A percentile compares a stretch with the other conserved stretches of the same genome.
These are phyloP conservation scores for Apiospora pterosperma DNA, from an alignment of 2,329 filamentous ascomycete genomes.

Conservation along the genomic window DNA sequence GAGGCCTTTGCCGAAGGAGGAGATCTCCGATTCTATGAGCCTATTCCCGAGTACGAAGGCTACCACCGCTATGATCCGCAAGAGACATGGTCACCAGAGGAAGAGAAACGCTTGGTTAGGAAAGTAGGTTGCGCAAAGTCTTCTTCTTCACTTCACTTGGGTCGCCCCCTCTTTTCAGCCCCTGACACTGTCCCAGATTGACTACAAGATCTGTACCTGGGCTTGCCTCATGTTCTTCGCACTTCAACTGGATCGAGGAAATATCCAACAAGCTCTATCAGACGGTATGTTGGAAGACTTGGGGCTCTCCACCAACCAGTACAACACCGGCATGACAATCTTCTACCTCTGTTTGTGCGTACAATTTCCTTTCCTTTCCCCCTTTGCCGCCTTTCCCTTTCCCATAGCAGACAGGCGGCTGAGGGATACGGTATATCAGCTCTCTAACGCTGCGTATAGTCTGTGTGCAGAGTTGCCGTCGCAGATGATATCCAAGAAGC, in stretches of 20 bases:
- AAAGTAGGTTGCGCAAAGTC: background rate
- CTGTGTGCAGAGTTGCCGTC: conserved; percentile 20
- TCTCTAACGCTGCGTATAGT: background rate
- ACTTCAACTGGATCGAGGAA: conserved; percentile 46
- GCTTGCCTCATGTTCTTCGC: conserved; percentile 53
- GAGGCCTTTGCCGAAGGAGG: conserved; percentile 9
- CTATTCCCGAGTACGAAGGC: conserved; percentile 10
- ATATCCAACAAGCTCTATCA: conserved; percentile 35
- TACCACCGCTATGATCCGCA: conserved; percentile 10
- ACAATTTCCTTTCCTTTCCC: background rate
- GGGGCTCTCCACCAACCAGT: conserved; percentile 27
- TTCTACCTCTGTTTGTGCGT: conserved; percentile 11
- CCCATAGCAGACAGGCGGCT: too few relatives aligned
- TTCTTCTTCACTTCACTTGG: too few relatives aligned
- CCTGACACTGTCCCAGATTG: conserved; percentile 23
- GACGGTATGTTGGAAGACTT: conserved; percentile 31
- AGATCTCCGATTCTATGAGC: conserved; percentile 4
- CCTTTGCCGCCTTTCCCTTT: too few relatives aligned
- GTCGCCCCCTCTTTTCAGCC: background rate
- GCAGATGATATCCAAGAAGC: conserved; percentile 20
- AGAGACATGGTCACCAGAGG: conserved; percentile 7
- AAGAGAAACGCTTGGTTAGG: conserved; percentile 10
- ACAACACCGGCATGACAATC: conserved; percentile 11
- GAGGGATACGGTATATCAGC: too few relatives aligned
- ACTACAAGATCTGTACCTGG: conserved; percentile 47